Base-by-base conservation (phyloP, 2,329 filamentous ascomycete genomes). In the Botrytis elliptica region DNA sequence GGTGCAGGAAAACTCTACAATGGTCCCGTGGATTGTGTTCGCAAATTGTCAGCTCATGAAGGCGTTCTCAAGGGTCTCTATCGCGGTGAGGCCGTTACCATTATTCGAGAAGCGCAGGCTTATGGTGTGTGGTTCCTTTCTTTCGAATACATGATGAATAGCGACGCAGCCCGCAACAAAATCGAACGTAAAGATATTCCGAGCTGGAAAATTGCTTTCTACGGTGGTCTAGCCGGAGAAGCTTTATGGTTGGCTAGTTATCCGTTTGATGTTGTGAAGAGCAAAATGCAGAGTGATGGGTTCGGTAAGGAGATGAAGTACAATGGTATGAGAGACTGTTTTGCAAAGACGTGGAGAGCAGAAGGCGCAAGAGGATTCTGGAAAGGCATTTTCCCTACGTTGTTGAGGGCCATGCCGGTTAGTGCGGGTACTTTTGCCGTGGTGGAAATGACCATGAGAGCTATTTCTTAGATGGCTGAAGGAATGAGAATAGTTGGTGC, bases 241-340 rank as follows among this genome's bases (percentile, higher is more conserved):
- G 93, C 91, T 70, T 88, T 99, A 73, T 99, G 96, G 96, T 85
- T 99, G 72, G 88, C 88, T 52, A 97, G 94, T 81, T 99, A 99
- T 84, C 96, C 96, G 36, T 92, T 99, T 77, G 96, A 99, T 84
- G 95, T 99, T 42, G 85, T 99, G 84, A 99, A 99, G 92, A 97
- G 94, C 84, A 98, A 97, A 89, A 98, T 98, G 95, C 96, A 99
- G 88, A 97, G 92, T 74, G 96, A 99, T 84, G 95, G 93, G 0
- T 96, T 98, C 81, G 94, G 93, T 7, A 75, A 82, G 67, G 84
- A 88, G 76, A 90, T 91, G 85, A 88, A 87, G 81, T 99, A 92
- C 84, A 89, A 85, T 82, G 91, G 86, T 73, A 98, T 98, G 95
- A 88, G 91, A 70, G 93, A 97, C 84, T 97, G 93, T 85, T 97